These are phyloP conservation scores for Sphagnum contortum DNA, from an alignment of 225 moss, liverwort and hornwort genomes.

Conservation along the genomic window DNA sequence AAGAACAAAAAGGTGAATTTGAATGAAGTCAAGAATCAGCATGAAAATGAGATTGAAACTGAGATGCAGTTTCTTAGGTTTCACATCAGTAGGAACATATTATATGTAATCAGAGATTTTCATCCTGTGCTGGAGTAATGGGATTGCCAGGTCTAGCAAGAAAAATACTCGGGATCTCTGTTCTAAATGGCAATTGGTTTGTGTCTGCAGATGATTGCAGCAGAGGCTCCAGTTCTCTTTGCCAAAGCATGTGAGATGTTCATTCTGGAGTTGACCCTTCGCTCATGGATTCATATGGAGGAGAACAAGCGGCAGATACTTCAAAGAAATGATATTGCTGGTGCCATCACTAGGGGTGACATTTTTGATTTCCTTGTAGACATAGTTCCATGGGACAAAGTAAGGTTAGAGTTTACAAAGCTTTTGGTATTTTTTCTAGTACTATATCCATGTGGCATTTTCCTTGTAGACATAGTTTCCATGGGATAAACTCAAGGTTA, in stretches of 20 bases:
- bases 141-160: too few species aligned
- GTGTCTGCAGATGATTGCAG: slow-evolving; percentile 48
- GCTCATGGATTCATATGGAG: slow-evolving; percentile 58
- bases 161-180: too few species aligned
- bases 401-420: slow-evolving; percentile 18
- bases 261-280: slow-evolving; percentile 49
- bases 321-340: slow-evolving; percentile 56
- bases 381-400: slow-evolving; percentile 44
- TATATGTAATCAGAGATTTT: too few species aligned
- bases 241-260: slow-evolving; percentile 63
- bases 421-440: not conserved
- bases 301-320: slow-evolving; percentile 52
- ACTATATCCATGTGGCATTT: not conserved
- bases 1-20: too few species aligned
- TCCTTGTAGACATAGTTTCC: slow-evolving; percentile 57
- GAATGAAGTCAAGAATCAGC: too few species aligned
- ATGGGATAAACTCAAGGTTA: slow-evolving; percentile 41
- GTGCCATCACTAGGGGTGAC: slow-evolving; percentile 46
- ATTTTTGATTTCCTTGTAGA: slow-evolving; percentile 60
- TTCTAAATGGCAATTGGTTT: not conserved
- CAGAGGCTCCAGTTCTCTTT: slow-evolving; percentile 49
- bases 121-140: too few species aligned
- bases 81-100: too few species aligned
- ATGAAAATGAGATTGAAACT: too few species aligned
- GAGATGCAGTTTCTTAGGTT: too few species aligned